A percentile compares a stretch with the other conserved stretches of the same genome.
These are phyloP conservation scores for Aspergillus arachidicola DNA, from an alignment of 2,329 filamentous ascomycete species.

Conservation along the genomic window DNA sequence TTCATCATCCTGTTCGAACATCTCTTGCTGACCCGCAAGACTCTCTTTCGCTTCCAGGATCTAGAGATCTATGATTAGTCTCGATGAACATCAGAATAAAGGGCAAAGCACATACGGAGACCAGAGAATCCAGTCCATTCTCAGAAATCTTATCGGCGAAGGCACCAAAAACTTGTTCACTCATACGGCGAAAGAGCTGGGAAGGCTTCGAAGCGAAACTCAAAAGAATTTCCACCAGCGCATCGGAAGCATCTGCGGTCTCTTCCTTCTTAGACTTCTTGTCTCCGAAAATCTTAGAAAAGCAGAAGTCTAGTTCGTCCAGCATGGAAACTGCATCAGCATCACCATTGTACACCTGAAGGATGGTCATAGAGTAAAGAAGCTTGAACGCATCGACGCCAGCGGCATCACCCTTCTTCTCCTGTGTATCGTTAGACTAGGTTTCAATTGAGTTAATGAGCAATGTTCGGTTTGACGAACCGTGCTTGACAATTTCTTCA, in stretches of 20 bases:
- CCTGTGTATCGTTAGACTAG: constrained; percentile 45
- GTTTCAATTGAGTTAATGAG: not conserved
- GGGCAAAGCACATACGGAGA: constrained; percentile 39
- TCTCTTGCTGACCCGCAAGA: constrained; percentile 76
- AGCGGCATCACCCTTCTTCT: constrained; percentile 48
- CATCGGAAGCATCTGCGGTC: constrained; percentile 59
- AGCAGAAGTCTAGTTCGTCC: constrained; percentile 77
- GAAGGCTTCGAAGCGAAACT: constrained; percentile 86
- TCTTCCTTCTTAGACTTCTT: constrained; percentile 58
- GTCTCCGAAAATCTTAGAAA: constrained; percentile 60
- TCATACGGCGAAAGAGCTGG: constrained; percentile 79
- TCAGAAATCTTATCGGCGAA: constrained; percentile 76
- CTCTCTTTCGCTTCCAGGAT: constrained; percentile 80
- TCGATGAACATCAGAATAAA: not conserved
- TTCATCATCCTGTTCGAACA: constrained; percentile 75
- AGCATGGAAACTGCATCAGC: constrained; percentile 81
- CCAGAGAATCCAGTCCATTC: constrained; percentile 68
- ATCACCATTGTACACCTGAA: constrained; percentile 90
- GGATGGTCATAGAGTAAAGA: constrained; percentile 78
- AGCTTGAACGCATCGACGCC: constrained; percentile 70
- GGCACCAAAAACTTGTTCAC: constrained; percentile 82
- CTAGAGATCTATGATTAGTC: constrained; percentile 33
- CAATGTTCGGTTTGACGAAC: constrained; percentile 20
- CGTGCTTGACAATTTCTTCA: constrained; percentile 42
- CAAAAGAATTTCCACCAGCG: constrained; percentile 85